Percentiles rank a stretch among this genome's conserved stretches.
Conservation (phyloP, 108 stramenopile genomes). For the Hondaea fermentalgiana region DNA sequence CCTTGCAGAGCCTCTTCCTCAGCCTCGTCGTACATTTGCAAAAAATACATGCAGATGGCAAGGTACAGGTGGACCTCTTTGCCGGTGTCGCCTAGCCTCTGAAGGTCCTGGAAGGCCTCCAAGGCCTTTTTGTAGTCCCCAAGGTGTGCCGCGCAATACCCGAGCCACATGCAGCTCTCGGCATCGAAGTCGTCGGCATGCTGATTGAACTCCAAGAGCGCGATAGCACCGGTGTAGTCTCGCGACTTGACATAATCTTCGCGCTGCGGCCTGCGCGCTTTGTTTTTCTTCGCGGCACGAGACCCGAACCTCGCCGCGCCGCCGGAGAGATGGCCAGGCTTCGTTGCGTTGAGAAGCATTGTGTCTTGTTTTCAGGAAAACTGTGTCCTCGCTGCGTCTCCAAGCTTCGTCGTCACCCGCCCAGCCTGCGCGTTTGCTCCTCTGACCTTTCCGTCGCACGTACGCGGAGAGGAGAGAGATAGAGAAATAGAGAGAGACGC, state of each 20-base stretch:
- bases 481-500: too few species aligned
- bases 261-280: conserved; percentile 41
- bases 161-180: conserved; percentile 56
- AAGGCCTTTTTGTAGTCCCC: conserved; percentile 63
- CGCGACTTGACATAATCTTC: conserved; percentile 48
- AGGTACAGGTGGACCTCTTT: conserved; percentile 45
- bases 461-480: too few species aligned
- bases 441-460: too few species aligned
- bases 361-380: neutral
- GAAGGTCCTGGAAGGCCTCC: conserved; percentile 41
- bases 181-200: conserved; percentile 44
- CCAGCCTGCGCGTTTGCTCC: too few species aligned
- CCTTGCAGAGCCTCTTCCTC: conserved; percentile 40
- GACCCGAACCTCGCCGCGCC: neutral
- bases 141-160: conserved; percentile 60
- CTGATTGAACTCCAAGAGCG: conserved; percentile 60
- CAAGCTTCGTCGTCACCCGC: too few species aligned
- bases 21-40: conserved; percentile 36
- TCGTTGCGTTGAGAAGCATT: neutral
- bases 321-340: neutral
- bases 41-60: conserved; percentile 48
- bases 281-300: neutral
- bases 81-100: neutral
- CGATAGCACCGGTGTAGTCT: conserved; percentile 72
- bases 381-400: too few species aligned